phyloP scores from a whole-genome alignment of 805 yeast species.

The Metschnikowia baotianmanensis region DNA sequence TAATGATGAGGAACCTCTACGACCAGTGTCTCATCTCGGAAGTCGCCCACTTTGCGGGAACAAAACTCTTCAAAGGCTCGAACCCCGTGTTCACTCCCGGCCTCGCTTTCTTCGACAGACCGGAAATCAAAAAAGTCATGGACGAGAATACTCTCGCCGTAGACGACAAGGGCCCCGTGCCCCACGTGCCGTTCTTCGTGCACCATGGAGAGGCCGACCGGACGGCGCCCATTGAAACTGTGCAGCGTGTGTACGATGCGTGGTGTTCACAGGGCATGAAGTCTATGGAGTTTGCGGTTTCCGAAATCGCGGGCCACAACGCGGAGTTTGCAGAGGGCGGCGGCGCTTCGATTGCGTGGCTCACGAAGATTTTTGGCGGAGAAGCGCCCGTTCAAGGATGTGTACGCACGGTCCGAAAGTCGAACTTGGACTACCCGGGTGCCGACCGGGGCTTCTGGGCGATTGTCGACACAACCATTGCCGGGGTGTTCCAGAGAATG shows the following conservation, averaged over 20 bases:
- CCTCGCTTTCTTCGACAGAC: slow-evolving; percentile 4
- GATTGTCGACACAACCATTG: slow-evolving; percentile 2
- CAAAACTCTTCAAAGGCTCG: slow-evolving; percentile 8
- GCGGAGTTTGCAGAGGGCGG: slow-evolving; percentile 19
- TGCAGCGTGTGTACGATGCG: slow-evolving; percentile 22
- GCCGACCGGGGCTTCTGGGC: slow-evolving; percentile 9
- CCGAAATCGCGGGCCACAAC: slow-evolving; percentile 26
- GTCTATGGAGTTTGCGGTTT: slow-evolving; percentile 29
- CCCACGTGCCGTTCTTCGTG: slow-evolving; percentile 26
- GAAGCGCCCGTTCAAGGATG: slow-evolving; percentile 14
- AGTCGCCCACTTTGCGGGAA: not conserved
- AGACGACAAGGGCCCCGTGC: slow-evolving; percentile 13
- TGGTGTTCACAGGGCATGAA: slow-evolving; percentile 30
- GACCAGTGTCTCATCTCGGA: not conserved
- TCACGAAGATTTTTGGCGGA: slow-evolving; percentile 13
- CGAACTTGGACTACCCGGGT: slow-evolving; percentile 16
- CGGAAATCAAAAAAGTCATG: slow-evolving; percentile 6
- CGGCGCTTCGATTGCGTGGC: slow-evolving; percentile 15
- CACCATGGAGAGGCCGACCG: slow-evolving; percentile 25
- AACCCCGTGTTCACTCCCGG: slow-evolving; percentile 11
- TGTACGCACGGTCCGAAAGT: slow-evolving; percentile 7
- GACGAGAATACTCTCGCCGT: slow-evolving; percentile 9
- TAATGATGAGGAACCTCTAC: too few relatives aligned
- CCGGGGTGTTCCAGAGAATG: slow-evolving; percentile 1
- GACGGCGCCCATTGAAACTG: slow-evolving; percentile 21